Conservation (phyloP, 192 early-diverging fungal species). For the Backusella australiensis region DNA sequence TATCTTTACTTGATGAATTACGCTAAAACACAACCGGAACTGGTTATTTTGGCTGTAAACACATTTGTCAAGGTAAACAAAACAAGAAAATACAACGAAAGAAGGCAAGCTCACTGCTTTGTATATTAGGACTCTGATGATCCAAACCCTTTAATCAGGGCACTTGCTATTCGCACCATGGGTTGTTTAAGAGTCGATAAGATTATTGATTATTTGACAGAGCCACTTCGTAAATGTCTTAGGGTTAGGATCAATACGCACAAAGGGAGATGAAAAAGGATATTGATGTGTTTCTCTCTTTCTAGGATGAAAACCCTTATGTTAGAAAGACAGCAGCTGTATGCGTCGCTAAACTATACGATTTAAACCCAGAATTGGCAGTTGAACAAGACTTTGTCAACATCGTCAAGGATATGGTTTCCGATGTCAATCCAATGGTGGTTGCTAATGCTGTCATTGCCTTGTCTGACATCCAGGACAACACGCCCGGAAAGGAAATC, state of each 20-base stretch:
- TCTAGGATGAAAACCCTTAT: constrained; percentile 90
- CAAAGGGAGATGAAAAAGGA: neutral
- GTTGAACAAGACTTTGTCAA: constrained; percentile 94
- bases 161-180: constrained; percentile 97
- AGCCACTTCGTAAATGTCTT: constrained; percentile 89
- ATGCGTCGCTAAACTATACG: constrained; percentile 95
- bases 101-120: neutral
- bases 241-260: constrained; percentile 35
- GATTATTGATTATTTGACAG: constrained; percentile 90
- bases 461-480: constrained; percentile 86
- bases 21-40: constrained; percentile 92
- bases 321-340: constrained; percentile 97
- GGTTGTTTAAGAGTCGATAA: constrained; percentile 94
- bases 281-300: neutral
- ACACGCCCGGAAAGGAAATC: constrained; percentile 61
- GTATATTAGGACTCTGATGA: constrained; percentile 84
- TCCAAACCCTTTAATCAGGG: constrained; percentile 90
- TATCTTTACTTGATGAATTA: constrained; percentile 99
- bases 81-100: neutral
- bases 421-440: constrained; percentile 96
- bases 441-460: constrained; percentile 95
- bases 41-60: constrained; percentile 95
- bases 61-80: constrained; percentile 88
- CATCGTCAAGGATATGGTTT: constrained; percentile 81
- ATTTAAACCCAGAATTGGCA: constrained; percentile 81